phyloP scores from a whole-genome alignment of 164 flowering plant genomes.

The Chimonanthus praecox region DNA sequence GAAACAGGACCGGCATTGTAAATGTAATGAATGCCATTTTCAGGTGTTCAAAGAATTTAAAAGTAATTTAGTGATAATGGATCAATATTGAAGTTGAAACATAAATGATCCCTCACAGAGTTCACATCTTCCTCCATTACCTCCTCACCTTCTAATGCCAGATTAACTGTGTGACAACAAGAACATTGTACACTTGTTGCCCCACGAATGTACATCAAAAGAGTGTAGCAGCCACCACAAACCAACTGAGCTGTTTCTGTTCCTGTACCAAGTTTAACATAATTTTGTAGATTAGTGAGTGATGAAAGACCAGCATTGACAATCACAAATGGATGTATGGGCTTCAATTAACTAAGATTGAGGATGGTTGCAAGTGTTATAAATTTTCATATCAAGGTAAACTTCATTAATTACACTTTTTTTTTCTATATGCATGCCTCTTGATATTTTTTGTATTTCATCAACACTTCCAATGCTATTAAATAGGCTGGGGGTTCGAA shows the following conservation, averaged over 20 bases:
- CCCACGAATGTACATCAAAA: slow-evolving; percentile 87
- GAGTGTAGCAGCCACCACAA: slow-evolving; percentile 85
- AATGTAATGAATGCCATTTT: neutral
- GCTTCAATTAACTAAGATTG: neutral
- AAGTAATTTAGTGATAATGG: neutral
- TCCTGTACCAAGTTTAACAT: slow-evolving; percentile 33
- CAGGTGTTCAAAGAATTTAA: too few species aligned
- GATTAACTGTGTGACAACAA: slow-evolving; percentile 84
- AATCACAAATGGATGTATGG: neutral
- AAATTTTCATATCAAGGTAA: neutral
- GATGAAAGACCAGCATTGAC: too few species aligned
- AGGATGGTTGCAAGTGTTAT: neutral
- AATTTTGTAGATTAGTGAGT: neutral
- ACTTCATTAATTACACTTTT: neutral
- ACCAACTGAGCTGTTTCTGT: slow-evolving; percentile 91
- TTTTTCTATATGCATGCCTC: too few species aligned
- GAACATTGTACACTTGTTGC: slow-evolving; percentile 92
- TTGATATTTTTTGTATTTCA: too few species aligned
- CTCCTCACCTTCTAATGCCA: slow-evolving; percentile 70
- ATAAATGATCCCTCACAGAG: neutral
- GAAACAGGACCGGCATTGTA: too few species aligned
- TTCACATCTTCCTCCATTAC: neutral
- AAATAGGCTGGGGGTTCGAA: too few species aligned
- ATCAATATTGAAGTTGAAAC: too few species aligned
- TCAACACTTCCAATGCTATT: too few species aligned